Conservation (phyloP, 345 rosid species). For the Populus nigra region DNA sequence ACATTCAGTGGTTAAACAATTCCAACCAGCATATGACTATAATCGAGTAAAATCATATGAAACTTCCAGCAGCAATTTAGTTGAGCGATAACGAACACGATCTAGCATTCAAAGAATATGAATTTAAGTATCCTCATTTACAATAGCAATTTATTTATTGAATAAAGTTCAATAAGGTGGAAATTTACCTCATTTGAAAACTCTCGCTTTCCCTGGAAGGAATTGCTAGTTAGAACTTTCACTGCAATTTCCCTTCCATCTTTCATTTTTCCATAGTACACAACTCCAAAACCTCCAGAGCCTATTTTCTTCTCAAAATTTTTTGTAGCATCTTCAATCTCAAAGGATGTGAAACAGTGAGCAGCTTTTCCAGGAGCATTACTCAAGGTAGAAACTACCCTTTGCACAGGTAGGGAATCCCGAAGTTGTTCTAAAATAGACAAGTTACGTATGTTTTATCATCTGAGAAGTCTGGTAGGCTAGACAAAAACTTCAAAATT, state of each 20-base stretch:
- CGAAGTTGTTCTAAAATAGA: conserved; percentile 38
- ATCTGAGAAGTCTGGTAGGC: background rate
- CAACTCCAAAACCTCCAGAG: conserved; percentile 96
- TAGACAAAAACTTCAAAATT: conserved; percentile 12
- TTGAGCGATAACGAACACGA: background rate
- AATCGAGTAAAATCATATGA: background rate
- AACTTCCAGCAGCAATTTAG: background rate
- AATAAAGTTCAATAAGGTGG: background rate
- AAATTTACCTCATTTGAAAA: conserved; percentile 82
- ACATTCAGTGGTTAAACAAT: background rate
- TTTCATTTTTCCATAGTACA: conserved; percentile 73
- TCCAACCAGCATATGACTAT: background rate
- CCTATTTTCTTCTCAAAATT: conserved; percentile 83
- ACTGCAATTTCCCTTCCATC: conserved; percentile 97
- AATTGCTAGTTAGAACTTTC: conserved; percentile 70
- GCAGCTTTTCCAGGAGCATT: conserved; percentile 75
- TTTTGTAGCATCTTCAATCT: conserved; percentile 79
- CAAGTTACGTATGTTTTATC: conserved; percentile 15
- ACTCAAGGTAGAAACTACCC: conserved; percentile 51
- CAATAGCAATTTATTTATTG: background rate
- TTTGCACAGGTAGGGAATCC: conserved; percentile 50
- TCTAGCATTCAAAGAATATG: background rate
- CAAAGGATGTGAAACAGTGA: conserved; percentile 68
- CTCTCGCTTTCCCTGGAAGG: conserved; percentile 92
- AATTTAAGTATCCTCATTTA: background rate